Base-by-base conservation (phyloP, 345 rosid genomes). In the Laguncularia racemosa region DNA sequence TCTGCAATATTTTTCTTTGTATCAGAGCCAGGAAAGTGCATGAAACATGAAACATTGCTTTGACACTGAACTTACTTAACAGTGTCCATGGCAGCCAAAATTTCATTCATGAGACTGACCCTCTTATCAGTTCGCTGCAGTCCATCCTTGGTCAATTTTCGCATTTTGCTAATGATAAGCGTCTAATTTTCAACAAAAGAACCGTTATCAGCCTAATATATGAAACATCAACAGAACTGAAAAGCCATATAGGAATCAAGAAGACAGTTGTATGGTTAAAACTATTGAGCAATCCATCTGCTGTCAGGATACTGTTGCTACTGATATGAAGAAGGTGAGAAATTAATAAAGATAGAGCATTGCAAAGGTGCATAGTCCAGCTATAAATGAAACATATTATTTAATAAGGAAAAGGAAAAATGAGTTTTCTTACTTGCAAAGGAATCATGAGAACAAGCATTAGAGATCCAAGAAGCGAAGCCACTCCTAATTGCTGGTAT, bases 101-200 rank as follows among this genome's bases (percentile, higher is more conserved):
- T 83, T 78, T 89, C 99, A 67, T 89, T 93, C 71, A 77, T 83
- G 67, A 86, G 84, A 65, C 95, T 77, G 58, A 93, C 96, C 78
- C 99, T 83, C 72, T 81, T 83, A 76, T 87, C 99, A 58, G 99
- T 93, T 75, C 91, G 77, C 68, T 83, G 95, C 74, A 93, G 71
- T 53, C 97, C 97, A 72, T 93, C 91, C 83, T 87, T 89, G 14
- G 96, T 76, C 68, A 83, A 68, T 70, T 83, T 89, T 51, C 85
- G 83, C 97, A 87, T 89, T 76, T 81, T 87, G 83, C 96, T 85
- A 62, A 93, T 73, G 56, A 93, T 67, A 48, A 81, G 59, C 4
- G 97, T 86, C 99, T 93, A 71, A 64, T 65, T 56, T 53, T 65
- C 53, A 20, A 55, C 67, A 63, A 46, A 23, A 55, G n/a, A 68